Conservation (phyloP, 768 basidiomycete species). For the Lactarius tabidus region DNA sequence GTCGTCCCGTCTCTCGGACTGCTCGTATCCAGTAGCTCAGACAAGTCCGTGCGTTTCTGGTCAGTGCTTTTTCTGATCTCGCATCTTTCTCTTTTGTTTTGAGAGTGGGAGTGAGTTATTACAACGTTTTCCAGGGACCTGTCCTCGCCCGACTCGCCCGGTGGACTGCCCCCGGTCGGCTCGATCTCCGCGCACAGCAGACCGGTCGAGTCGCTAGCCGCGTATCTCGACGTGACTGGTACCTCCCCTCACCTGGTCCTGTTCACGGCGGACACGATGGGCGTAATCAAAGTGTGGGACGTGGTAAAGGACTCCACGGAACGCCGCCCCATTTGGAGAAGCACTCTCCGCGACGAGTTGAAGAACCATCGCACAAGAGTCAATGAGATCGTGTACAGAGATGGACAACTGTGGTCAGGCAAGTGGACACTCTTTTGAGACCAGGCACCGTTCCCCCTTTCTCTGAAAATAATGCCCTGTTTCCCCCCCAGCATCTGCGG, state of each 20-base stretch:
- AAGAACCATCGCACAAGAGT: constrained; percentile 79
- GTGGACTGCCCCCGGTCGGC: constrained; percentile 50
- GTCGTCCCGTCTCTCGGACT: constrained; percentile 63
- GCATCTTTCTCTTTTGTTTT: background rate
- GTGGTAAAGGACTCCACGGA: constrained; percentile 45
- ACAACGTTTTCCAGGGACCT: constrained; percentile 56
- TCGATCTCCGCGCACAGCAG: constrained; percentile 82
- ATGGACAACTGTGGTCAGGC: constrained; percentile 92
- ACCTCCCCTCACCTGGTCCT: constrained; percentile 44
- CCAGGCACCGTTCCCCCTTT: background rate
- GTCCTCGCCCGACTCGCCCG: constrained; percentile 39
- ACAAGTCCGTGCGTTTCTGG: constrained; percentile 88
- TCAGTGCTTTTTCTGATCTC: constrained; percentile 35
- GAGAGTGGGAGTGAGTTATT: background rate
- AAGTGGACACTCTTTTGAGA: constrained; percentile 21
- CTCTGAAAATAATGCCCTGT: background rate
- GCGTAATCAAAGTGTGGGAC: constrained; percentile 78
- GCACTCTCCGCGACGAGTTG: constrained; percentile 51
- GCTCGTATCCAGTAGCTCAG: constrained; percentile 84
- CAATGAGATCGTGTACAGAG: constrained; percentile 62
- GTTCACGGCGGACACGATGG: constrained; percentile 91
- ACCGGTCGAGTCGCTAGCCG: constrained; percentile 77
- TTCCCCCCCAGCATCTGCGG: constrained; percentile 66
- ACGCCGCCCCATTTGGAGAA: constrained; percentile 46
- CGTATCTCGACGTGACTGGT: constrained; percentile 32